phyloP scores from a whole-genome alignment of 2,329 filamentous ascomycete genomes.

The Verticillium zaregamsianum region DNA sequence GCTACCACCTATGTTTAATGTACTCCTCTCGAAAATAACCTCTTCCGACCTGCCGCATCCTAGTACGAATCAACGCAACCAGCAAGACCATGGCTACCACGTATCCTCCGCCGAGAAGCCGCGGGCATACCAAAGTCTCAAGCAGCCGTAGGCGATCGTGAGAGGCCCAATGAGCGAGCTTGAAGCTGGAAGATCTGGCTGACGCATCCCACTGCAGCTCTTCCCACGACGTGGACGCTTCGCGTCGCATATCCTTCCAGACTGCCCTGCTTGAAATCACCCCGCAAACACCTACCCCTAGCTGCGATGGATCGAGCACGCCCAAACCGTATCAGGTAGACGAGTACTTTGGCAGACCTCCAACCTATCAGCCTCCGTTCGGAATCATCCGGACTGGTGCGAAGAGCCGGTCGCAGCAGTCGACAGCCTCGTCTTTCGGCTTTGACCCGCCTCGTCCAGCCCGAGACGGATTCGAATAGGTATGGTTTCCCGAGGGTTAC shows the following conservation, averaged over 20 bases:
- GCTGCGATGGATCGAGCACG: conserved; percentile 11
- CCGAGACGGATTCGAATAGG: conserved; percentile 53
- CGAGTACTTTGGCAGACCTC: conserved; percentile 7
- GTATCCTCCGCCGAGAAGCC: neutral
- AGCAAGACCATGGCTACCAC: neutral
- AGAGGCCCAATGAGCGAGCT: neutral
- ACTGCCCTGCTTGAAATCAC: conserved; percentile 8
- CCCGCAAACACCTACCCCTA: conserved; percentile 4
- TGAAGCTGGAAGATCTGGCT: neutral
- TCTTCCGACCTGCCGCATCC: neutral
- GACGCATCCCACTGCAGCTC: neutral
- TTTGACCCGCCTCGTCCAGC: conserved; percentile 53
- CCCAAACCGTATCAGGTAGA: conserved; percentile 5
- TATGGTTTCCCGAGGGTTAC: conserved; percentile 59
- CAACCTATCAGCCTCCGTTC: neutral
- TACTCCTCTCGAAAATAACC: neutral
- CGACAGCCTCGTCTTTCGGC: conserved; percentile 2
- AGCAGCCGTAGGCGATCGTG: neutral
- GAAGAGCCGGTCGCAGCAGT: neutral
- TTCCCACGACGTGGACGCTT: neutral
- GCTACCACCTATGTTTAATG: neutral
- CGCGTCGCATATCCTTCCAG: conserved; percentile 7
- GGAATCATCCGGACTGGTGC: neutral
- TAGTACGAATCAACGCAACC: neutral
- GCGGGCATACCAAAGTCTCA: neutral